Evolutionary conservation across 352 stramenopile genomes (phyloP).

Genomic region (Phytophthora hybrid): DNA sequence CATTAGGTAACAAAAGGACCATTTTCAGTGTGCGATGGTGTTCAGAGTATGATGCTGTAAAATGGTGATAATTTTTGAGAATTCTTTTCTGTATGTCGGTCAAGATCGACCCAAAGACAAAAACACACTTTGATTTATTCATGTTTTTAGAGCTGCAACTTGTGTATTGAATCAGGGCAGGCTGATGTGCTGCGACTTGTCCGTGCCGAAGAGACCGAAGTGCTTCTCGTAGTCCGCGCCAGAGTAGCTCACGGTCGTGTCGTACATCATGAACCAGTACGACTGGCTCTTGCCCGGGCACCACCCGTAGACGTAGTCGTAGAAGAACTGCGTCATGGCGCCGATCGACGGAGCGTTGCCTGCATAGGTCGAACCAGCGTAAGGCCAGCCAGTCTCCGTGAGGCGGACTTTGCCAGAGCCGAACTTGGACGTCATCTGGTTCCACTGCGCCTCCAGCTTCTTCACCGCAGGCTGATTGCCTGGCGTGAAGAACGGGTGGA

Average conservation of each 20-base stretch:
- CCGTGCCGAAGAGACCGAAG: constrained; percentile 60
- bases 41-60: neutral
- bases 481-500: constrained; percentile 60
- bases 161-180: constrained; percentile 30
- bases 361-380: constrained; percentile 38
- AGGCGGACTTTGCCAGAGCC: constrained; percentile 44
- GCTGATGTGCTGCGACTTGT: constrained; percentile 49
- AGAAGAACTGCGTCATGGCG: constrained; percentile 49
- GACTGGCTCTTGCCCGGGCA: constrained; percentile 31
- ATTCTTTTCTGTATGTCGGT: too few relatives aligned
- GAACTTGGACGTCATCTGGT: constrained; percentile 54
- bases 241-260: constrained; percentile 53
- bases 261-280: constrained; percentile 78
- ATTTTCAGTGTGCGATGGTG: neutral
- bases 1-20: neutral
- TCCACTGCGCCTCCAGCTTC: constrained; percentile 59
- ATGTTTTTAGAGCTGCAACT: neutral
- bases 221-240: constrained; percentile 59
- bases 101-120: too few relatives aligned
- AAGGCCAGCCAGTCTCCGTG: constrained; percentile 69
- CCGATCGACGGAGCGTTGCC: constrained; percentile 50
- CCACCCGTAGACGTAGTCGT: constrained; percentile 52
- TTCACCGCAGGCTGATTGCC: constrained; percentile 43
- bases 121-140: neutral
- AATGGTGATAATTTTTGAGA: too few relatives aligned